phyloP scores from a whole-genome alignment of 1,284 basidiomycete species.

The Cerrena zonata region DNA sequence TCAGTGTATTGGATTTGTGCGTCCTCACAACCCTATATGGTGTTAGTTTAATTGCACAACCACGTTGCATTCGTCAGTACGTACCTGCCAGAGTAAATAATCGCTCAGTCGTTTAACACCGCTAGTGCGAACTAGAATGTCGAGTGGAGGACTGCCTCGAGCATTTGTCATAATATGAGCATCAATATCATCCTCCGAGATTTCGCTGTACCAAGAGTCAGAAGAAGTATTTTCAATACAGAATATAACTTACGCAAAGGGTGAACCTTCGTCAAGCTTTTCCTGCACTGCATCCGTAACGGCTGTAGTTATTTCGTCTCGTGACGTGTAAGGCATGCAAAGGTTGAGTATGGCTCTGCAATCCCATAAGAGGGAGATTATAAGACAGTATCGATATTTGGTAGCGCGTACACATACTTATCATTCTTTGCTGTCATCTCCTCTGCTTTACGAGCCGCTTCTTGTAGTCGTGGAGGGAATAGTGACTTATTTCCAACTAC shows the following conservation, averaged over 20 bases:
- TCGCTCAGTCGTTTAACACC: slow-evolving; percentile 89
- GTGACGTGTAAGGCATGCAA: slow-evolving; percentile 89
- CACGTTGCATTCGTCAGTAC: slow-evolving; percentile 24
- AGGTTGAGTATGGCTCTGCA: slow-evolving; percentile 84
- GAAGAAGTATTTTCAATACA: background rate
- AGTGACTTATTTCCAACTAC: slow-evolving; percentile 75
- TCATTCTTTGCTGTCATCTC: slow-evolving; percentile 72
- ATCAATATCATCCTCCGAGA: slow-evolving; percentile 65
- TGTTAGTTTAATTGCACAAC: slow-evolving; percentile 4
- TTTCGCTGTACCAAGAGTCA: slow-evolving; percentile 28
- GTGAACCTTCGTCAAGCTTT: slow-evolving; percentile 34
- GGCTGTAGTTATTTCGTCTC: slow-evolving; percentile 86
- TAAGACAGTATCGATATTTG: background rate
- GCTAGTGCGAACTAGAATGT: slow-evolving; percentile 88
- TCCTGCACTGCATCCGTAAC: slow-evolving; percentile 55
- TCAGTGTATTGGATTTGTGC: slow-evolving; percentile 91
- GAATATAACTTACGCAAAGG: background rate
- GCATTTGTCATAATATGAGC: slow-evolving; percentile 62
- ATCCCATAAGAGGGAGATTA: background rate
- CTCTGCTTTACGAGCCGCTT: slow-evolving; percentile 72
- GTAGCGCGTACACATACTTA: slow-evolving; percentile 39
- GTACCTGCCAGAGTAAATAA: slow-evolving; percentile 91
- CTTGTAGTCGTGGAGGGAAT: slow-evolving; percentile 73
- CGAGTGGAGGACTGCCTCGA: slow-evolving; percentile 73
- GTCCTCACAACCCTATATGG: slow-evolving; percentile 63